These are phyloP conservation scores for Lyophyllum decastes DNA, from an alignment of 768 basidiomycete species.

Conservation along the genomic window DNA sequence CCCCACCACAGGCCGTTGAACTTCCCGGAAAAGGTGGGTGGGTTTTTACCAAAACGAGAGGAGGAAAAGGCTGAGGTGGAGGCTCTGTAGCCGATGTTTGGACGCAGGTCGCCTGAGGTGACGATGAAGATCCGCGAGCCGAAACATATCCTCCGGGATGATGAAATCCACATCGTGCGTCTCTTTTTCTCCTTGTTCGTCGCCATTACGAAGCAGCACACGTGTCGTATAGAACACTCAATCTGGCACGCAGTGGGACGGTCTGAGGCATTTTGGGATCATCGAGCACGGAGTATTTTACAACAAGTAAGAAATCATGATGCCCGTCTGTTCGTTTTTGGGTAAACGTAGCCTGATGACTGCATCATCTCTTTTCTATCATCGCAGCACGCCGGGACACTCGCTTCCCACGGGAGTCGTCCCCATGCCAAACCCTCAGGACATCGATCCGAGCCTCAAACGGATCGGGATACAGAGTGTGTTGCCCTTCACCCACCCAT, in stretches of 20 bases:
- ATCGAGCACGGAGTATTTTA: slow-evolving; percentile 49
- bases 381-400: slow-evolving; percentile 42
- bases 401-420: slow-evolving; percentile 46
- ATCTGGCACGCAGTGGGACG: slow-evolving; percentile 74
- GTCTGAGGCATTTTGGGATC: slow-evolving; percentile 60
- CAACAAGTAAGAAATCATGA: background rate
- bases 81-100: slow-evolving; percentile 52
- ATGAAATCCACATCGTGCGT: slow-evolving; percentile 57
- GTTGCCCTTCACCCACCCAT: slow-evolving; percentile 22
- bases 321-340: background rate
- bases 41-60: background rate
- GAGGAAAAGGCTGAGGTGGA: background rate
- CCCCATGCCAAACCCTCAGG: slow-evolving; percentile 47
- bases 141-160: slow-evolving; percentile 38
- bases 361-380: no score
- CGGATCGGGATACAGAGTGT: slow-evolving; percentile 70
- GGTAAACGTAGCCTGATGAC: background rate
- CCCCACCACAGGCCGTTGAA: slow-evolving; percentile 57
- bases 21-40: slow-evolving; percentile 58
- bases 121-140: slow-evolving; percentile 35
- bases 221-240: slow-evolving; percentile 58
- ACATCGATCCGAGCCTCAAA: slow-evolving; percentile 45
- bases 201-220: background rate
- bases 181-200: background rate
- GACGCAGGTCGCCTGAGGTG: slow-evolving; percentile 53